Base-by-base conservation (phyloP, 192 early-diverging fungal genomes). In the Linnemannia hyalina region DNA sequence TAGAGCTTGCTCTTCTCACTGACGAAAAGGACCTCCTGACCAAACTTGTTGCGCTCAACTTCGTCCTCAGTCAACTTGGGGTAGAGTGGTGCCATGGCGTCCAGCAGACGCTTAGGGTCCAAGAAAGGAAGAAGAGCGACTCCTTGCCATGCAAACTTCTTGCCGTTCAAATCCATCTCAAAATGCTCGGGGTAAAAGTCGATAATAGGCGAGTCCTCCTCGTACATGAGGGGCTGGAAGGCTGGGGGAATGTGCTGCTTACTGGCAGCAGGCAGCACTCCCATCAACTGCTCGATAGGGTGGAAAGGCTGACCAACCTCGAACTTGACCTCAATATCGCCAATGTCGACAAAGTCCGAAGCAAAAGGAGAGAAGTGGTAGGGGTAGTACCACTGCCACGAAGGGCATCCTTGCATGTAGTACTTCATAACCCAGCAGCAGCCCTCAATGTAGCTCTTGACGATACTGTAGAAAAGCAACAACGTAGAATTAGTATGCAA, bases 321-420 rank as follows among this genome's bases (percentile, higher is more conserved):
- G 80, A 99, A 97, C 44, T 94, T 81, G 76, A 96, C 89, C 71
- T 94, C 88, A 80, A 97, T 88, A 46, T 92, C 88, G 68, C 88
- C 93, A 73, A 99, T 89, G 82, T 97, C 92, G 11, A 89, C 77
- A 73, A 98, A 95, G 85, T 99, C 97, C 0, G 93, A 94, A 6
- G 95, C 94, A 76, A 96, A 89, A 1, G 98, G 98, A 29, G 98
- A 95, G 81, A 99, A 99, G 90, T 99, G 96, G 88, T 96, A 99
- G 9, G 98, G 98, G 78, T 96, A 99, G 91, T 96, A 99, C 98
- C 98, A 99, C 47, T 91, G 93, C 98, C 98, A 99, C 23, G 98
- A 99, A 35, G 92, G 94, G 76, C 81, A 85, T 87, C 89, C 91
- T 74, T 94, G 93, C 89, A 97, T 98, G 88, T 99, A 99, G 88